phyloP scores from a whole-genome alignment of 192 early-diverging fungal species.

The Lobosporangium transversale region DNA sequence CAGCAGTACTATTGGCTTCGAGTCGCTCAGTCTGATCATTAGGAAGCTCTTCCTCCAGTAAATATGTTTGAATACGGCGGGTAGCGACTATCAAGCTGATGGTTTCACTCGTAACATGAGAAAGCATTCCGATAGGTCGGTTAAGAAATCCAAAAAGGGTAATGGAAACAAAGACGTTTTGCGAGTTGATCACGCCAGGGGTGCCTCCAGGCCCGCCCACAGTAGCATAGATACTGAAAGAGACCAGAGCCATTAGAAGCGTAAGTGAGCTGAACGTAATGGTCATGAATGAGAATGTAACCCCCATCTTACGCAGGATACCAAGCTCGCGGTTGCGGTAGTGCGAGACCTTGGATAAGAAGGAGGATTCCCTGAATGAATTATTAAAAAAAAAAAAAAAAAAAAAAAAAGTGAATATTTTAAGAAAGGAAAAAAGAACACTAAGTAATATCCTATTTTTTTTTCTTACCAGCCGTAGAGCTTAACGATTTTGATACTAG shows the following conservation, averaged over 20 bases:
- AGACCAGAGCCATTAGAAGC: conserved; percentile 31
- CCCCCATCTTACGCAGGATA: conserved; percentile 20
- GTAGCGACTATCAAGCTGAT: conserved; percentile 21
- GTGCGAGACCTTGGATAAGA: conserved; percentile 1
- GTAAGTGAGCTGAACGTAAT: conserved; percentile 34
- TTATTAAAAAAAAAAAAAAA: neutral
- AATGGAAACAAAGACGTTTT: conserved; percentile 33
- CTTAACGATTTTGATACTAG: conserved; percentile 48
- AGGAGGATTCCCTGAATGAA: conserved; percentile 15
- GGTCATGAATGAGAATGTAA: conserved; percentile 14
- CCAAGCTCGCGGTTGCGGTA: conserved; percentile 15
- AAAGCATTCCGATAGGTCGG: conserved; percentile 27
- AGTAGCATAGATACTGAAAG: conserved; percentile 29
- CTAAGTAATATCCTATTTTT: no score
- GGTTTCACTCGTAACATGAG: conserved; percentile 13
- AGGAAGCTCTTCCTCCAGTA: conserved; percentile 18
- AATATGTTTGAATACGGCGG: conserved; percentile 20
- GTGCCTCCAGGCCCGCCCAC: conserved; percentile 30
- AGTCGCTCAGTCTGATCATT: conserved; percentile 9
- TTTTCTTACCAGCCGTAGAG: conserved; percentile 44
- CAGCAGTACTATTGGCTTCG: neutral
- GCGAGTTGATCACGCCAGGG: conserved; percentile 22
- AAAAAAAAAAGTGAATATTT: neutral
- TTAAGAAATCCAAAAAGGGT: conserved; percentile 37
- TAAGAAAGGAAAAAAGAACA: neutral